These are phyloP conservation scores for Fusarium sarcochroum DNA, from an alignment of 2,329 filamentous ascomycete species.

Conservation along the genomic window DNA sequence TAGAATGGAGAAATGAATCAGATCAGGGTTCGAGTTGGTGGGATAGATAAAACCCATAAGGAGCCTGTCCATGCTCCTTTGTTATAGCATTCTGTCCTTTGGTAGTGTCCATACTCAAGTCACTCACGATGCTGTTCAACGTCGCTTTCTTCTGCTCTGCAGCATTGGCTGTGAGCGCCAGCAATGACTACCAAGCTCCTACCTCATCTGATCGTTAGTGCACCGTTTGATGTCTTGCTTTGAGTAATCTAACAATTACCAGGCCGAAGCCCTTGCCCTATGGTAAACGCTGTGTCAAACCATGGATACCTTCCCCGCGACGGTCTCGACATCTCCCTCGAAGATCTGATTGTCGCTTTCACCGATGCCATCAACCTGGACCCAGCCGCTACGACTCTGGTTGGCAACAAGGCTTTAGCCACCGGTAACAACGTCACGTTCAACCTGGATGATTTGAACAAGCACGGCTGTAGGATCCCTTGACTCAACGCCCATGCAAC, in stretches of 20 bases:
- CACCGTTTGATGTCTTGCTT: too few relatives aligned
- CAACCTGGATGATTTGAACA: slow-evolving; percentile 39
- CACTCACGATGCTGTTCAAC: slow-evolving; percentile 35
- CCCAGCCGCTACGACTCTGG: slow-evolving; percentile 42
- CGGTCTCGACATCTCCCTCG: slow-evolving; percentile 34
- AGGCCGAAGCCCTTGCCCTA: slow-evolving; percentile 43
- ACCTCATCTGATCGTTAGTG: slow-evolving; percentile 31
- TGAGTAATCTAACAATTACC: background rate
- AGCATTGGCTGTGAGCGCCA: slow-evolving; percentile 30
- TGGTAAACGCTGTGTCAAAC: slow-evolving; percentile 44
- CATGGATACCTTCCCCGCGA: slow-evolving; percentile 43
- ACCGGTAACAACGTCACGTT: slow-evolving; percentile 41
- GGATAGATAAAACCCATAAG: slow-evolving; percentile 7
- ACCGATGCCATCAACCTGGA: slow-evolving; percentile 44
- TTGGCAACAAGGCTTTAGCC: slow-evolving; percentile 37
- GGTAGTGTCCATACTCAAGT: background rate
- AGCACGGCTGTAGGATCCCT: slow-evolving; percentile 32
- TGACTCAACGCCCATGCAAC: accelerated
- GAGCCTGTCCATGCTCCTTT: background rate
- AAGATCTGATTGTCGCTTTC: slow-evolving; percentile 40
- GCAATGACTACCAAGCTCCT: slow-evolving; percentile 37
- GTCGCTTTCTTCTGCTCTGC: slow-evolving; percentile 28
- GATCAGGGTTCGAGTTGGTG: background rate
- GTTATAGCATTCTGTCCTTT: background rate
- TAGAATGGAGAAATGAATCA: background rate